Conservation (phyloP, 768 basidiomycete genomes). For the Hericium alpestre region DNA sequence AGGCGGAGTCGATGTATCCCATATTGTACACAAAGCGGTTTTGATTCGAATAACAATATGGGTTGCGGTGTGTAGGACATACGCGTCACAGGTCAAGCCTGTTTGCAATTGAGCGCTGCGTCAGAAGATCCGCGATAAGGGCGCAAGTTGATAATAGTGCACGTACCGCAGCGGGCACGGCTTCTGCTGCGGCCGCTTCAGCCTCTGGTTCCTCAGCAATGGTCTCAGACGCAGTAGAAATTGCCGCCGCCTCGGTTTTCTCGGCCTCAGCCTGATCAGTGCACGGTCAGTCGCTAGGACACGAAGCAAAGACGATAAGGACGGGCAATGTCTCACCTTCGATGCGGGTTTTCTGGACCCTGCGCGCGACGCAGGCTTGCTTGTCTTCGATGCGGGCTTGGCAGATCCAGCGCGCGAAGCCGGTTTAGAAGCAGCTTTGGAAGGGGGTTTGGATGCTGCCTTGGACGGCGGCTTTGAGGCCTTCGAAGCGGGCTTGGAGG, state of each 20-base stretch:
- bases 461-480: slow-evolving; percentile 13
- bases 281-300: too few species aligned
- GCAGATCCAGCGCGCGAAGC: slow-evolving; percentile 5
- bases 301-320: neutral
- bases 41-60: neutral
- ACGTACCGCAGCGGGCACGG: neutral
- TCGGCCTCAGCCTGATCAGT: slow-evolving; percentile 7
- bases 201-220: slow-evolving; percentile 14
- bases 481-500: slow-evolving; percentile 3
- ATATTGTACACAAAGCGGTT: neutral
- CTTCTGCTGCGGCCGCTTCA: slow-evolving; percentile 7
- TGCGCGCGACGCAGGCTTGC: slow-evolving; percentile 16
- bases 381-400: slow-evolving; percentile 25
- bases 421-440: slow-evolving; percentile 23
- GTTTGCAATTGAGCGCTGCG: neutral
- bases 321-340: slow-evolving; percentile 16
- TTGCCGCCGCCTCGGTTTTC: slow-evolving; percentile 6
- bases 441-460: slow-evolving; percentile 27
- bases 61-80: neutral
- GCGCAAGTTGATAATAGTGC: too few species aligned
- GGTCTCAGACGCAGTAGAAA: slow-evolving; percentile 3
- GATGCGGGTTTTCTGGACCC: slow-evolving; percentile 24
- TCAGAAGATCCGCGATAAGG: neutral
- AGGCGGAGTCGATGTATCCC: neutral
- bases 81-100: neutral